phyloP scores from a whole-genome alignment of 2,329 filamentous ascomycete genomes.

The Colletotrichum lindemuthianum region DNA sequence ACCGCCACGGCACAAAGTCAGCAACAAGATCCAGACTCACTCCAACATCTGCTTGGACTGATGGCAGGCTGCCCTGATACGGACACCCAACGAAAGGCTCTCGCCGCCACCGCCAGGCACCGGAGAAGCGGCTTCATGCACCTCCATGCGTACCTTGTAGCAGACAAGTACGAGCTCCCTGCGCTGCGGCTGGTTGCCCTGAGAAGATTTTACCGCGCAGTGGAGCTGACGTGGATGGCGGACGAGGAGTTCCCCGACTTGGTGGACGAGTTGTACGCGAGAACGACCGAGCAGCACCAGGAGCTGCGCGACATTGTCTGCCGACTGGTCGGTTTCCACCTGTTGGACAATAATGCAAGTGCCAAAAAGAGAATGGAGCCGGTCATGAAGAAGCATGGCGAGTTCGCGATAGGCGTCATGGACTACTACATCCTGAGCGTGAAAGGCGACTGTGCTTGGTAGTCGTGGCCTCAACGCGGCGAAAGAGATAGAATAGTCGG shows the following conservation, averaged over 20 bases:
- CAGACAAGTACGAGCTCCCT: conserved; percentile 49
- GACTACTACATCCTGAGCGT: not conserved
- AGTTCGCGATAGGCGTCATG: conserved; percentile 35
- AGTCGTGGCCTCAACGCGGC: no score
- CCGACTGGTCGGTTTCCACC: conserved; percentile 30
- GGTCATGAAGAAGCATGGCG: conserved; percentile 39
- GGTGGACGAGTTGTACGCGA: conserved; percentile 41
- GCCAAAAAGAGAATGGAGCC: conserved; percentile 29
- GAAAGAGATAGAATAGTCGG: no score
- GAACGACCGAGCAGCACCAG: conserved; percentile 34
- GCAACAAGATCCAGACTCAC: no score
- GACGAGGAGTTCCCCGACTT: conserved; percentile 38
- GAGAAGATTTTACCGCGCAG: conserved; percentile 43
- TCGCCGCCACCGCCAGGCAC: not conserved
- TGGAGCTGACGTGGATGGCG: conserved; percentile 25
- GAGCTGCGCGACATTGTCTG: conserved; percentile 38
- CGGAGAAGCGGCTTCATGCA: conserved; percentile 34
- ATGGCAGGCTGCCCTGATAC: not conserved
- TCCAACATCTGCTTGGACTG: no score
- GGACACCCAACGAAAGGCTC: not conserved
- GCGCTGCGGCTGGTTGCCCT: conserved; percentile 43
- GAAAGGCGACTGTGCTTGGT: no score
- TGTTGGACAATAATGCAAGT: not conserved
- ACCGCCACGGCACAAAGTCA: no score
- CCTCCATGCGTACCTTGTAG: conserved; percentile 46